Conservation (phyloP, 768 basidiomycete genomes). For the Lepiota brunneoincarnata region DNA sequence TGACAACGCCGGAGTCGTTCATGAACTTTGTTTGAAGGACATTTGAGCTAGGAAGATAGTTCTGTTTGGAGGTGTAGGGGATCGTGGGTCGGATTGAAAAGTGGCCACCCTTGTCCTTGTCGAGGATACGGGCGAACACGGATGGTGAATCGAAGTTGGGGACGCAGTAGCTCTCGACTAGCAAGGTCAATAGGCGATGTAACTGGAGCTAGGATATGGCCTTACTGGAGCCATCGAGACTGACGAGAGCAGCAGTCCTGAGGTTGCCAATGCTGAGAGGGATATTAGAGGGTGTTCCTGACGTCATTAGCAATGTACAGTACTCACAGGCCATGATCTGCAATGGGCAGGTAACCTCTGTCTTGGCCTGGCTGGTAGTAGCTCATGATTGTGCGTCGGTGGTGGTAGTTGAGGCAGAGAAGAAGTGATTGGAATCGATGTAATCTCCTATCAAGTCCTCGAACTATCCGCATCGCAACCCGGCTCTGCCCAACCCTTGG, state of each 20-base stretch:
- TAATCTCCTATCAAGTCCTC: conserved; percentile 8
- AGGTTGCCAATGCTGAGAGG: conserved; percentile 73
- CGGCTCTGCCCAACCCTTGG: no score
- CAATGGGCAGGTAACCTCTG: conserved; percentile 70
- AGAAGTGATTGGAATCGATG: background rate
- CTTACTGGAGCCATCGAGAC: conserved; percentile 78
- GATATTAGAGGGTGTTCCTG: conserved; percentile 1
- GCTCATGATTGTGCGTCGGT: conserved; percentile 45
- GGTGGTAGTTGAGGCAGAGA: background rate
- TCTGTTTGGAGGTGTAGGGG: conserved; percentile 74
- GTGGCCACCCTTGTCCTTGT: conserved; percentile 91
- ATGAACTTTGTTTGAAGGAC: conserved; percentile 91
- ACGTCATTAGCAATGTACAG: background rate
- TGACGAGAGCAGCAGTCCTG: conserved; percentile 79
- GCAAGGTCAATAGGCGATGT: background rate
- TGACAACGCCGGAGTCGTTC: conserved; percentile 83
- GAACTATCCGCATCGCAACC: conserved; percentile 6
- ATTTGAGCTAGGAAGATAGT: conserved; percentile 80
- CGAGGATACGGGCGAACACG: conserved; percentile 85
- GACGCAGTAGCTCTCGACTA: conserved; percentile 90
- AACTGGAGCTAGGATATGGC: background rate
- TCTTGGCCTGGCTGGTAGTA: conserved; percentile 48
- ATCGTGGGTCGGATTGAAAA: conserved; percentile 81
- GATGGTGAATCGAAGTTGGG: conserved; percentile 94
- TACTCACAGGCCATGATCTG: conserved; percentile 77